phyloP scores from a whole-genome alignment of 495 filamentous ascomycete genomes.

The Darksidea phi region DNA sequence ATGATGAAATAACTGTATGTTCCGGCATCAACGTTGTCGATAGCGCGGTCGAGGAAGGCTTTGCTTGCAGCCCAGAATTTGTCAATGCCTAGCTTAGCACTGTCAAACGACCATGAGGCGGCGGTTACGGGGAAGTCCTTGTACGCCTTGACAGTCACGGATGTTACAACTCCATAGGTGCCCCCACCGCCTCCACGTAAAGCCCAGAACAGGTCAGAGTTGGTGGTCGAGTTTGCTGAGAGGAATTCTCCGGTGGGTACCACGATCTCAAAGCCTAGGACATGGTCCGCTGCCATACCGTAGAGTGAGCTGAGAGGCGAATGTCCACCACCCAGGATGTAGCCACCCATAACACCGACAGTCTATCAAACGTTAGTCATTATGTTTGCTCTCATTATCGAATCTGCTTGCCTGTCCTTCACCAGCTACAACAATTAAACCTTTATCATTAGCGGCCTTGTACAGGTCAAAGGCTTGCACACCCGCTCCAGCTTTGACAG shows the following conservation, averaged over 20 bases:
- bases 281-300: constrained; percentile 33
- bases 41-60: constrained; percentile 19
- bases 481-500: constrained; percentile 31
- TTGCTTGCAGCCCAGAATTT: constrained; percentile 20
- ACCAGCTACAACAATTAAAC: constrained; percentile 31
- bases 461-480: constrained; percentile 30
- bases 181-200: constrained; percentile 30
- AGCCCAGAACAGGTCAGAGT: constrained; percentile 31
- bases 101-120: constrained; percentile 17
- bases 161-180: constrained; percentile 30
- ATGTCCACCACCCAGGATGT: constrained; percentile 31
- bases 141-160: constrained; percentile 28
- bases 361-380: constrained; percentile 37
- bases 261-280: constrained; percentile 24
- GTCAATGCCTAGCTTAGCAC: constrained; percentile 17
- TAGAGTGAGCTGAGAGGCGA: constrained; percentile 32
- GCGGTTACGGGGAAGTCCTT: constrained; percentile 24
- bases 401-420: constrained; percentile 25
- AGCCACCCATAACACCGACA: constrained; percentile 34
- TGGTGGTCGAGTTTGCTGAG: constrained; percentile 17
- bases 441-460: constrained; percentile 27
- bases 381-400: constrained; percentile 3
- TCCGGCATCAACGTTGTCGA: constrained; percentile 12
- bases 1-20: constrained; percentile 25
- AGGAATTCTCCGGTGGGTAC: constrained; percentile 25